Evolutionary conservation across 805 yeast genomes (phyloP), one percentile per base, ranked within the genome.

Genomic region (Monosporozyma yasuniensis): DNA sequence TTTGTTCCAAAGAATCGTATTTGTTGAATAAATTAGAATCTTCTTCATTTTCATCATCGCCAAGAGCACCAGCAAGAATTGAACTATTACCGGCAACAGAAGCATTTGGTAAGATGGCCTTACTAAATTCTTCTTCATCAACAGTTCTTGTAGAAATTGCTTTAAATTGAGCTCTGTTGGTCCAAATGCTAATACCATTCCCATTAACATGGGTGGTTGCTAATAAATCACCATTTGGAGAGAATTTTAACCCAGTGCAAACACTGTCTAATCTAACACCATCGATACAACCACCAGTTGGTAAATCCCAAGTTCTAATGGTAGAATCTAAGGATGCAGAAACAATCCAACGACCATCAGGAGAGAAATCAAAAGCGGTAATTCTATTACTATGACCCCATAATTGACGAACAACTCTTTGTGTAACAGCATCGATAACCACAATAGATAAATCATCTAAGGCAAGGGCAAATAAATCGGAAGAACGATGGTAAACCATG

Each of bases 211-310:
- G 98, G 0, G 95, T 75, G 0, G 98, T 90, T 0, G 97, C 98
- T 50, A 93, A 73, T 66, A 83, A 79, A 57, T 93, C 97, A 42
- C 96, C 96, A 50, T 81, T 74, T 2, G 95, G 95, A 14, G 96
- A 86, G 55, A 93, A 78, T 60, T 83, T 80, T 30, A 95, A 73
- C 49, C 78, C 72, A 0, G 97, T 88, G 3, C 84, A 95, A n/a
- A 89, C 90, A 57, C 75, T 79, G 1, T 84, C 80, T 23, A 93
- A 75, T 48, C 72, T 70, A 16, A 91, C 81, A 54, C 96, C 97
- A 70, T 93, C 99, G 50, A 93, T 88, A 67, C 98, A 91, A 1
- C 90, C 87, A 46, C 99, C 98, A 1, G 96, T 85, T 41, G 98
- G 98, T 52, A 93, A 76, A 66, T 93, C 98, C 98, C 98, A 93